Base-by-base conservation (phyloP, 2,329 filamentous ascomycete genomes). In the Ceratocystis eucalypticola region DNA sequence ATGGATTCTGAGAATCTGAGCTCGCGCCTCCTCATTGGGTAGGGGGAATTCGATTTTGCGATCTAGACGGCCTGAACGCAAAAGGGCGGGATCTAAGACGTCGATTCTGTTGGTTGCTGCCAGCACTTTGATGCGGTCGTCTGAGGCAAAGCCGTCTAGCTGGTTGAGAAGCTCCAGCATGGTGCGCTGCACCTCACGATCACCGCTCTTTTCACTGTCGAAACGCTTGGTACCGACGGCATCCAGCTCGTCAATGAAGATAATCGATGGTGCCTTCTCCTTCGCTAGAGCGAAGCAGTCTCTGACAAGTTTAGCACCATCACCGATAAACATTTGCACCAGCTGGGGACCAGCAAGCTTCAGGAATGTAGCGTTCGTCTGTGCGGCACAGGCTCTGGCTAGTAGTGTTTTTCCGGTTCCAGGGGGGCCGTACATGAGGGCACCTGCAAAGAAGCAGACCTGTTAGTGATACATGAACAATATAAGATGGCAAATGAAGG, bases 121-220 rank as follows among this genome's bases (percentile, higher is more conserved):
- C 64, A 97, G 82, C 4, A 97, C 93, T 80, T 96, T 97, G 82
- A 96, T 95, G 64, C 92, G 87, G 75, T 96, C 93, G 74, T 96
- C 92, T 5, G 91, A 96, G 0, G 94, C 95, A 74, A 99, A 99
- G 65, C 94, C 94, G 74, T 99, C 94, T 1, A 99, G 86, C 80
- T 99, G 94, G 79, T 99, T 99, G 70, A 99, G 88, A 66, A 99
- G 84, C 77, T 99, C 94, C 79, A 99, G 81, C 95, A 99, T 99
- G 67, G 94, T 99, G 75, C 94, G 86, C 79, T 99, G 94, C 55
- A 99, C 94, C 79, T 99, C 94, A 76, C 94, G 85, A 76, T 99
- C 94, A 78, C 94, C 94, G 68, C 89, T 94, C 82, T 97, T 99
- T 75, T 97, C 92, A 71, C 90, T 96, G 76, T 99, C 94, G 80